These are phyloP conservation scores for Discostella pseudostelligera DNA, from an alignment of 108 stramenopile genomes.

Conservation along the genomic window DNA sequence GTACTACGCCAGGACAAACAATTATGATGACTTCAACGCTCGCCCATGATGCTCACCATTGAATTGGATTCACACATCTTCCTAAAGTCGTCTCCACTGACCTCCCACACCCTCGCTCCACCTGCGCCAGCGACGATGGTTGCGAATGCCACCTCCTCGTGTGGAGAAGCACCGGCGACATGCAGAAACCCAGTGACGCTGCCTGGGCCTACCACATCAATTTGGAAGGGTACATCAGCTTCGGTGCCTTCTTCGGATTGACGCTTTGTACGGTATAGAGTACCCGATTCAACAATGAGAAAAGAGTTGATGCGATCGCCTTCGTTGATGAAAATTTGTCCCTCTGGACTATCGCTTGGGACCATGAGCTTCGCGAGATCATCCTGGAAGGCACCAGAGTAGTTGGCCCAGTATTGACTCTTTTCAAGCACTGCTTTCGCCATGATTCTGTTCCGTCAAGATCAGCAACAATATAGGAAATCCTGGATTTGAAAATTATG, in stretches of 20 bases:
- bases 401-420: constrained; percentile 1
- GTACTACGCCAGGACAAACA: background rate
- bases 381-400: constrained; percentile 31
- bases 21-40: background rate
- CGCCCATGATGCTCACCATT: background rate
- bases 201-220: constrained; percentile 18
- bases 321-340: constrained; percentile 60
- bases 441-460: constrained; percentile 17
- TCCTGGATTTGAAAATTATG: too few species aligned
- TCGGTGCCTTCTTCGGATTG: constrained; percentile 2
- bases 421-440: constrained; percentile 25
- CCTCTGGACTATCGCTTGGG: constrained; percentile 39
- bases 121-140: constrained; percentile 39
- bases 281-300: constrained; percentile 53
- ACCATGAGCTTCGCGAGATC: constrained; percentile 45
- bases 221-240: background rate
- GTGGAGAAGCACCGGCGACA: constrained; percentile 42
- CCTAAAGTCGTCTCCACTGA: constrained; percentile 38
- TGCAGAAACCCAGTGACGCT: constrained; percentile 49
- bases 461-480: background rate
- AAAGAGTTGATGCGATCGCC: constrained; percentile 39
- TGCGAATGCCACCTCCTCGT: constrained; percentile 41
- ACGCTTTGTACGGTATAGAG: constrained; percentile 48
- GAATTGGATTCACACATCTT: constrained; percentile 12
- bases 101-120: constrained; percentile 49